Evolutionary conservation across 345 rosid genomes (phyloP), one percentile per base, ranked within the genome.

Genomic region (Salix exigua): DNA sequence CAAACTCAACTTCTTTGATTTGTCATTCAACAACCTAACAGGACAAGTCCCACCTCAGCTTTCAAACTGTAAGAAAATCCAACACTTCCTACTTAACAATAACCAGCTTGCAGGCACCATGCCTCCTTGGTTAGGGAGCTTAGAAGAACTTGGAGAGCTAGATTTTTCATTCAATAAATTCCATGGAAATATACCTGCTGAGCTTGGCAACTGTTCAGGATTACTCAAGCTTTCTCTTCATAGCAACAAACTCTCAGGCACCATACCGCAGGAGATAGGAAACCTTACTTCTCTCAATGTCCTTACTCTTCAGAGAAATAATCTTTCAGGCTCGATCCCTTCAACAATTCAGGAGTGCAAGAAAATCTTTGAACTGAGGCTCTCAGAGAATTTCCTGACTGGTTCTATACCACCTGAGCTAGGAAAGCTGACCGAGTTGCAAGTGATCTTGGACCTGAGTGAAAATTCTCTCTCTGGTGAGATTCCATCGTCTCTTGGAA

Each of bases 371-470:
- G 96, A 92, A 72, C 85, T 94, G 68, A 88, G 94, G 79, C 89
- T 92, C 13, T 86, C 94, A 0, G 89, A 88, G 72, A 94, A 94
- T 74, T 70, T 44, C 60, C 74, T 94, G 50, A 84, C 90, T 11
- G 97, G 95, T 60, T 70, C 87, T 6, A 89, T 92, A 70, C 97
- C 98, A 0, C 42, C 87, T 4, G 98, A 88, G 82, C 79, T 94
- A 8, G 97, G 97, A 70, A 83, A 38, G 58, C 80, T 94, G 63
- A 90, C 91, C 33, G 97, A 92, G 71, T 85, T 94, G 51, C 97
- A 94, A 84, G 96, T 91, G 68, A 89, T 85, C 74, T 68, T 94
- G 74, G 98, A 94, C 71, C 82, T 92, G 68, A 92, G 98, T 77
- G 80, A 77, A 64, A 94, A 94, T 78, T 83, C 77, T 33, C 66